Base-by-base conservation (phyloP, 2,329 filamentous ascomycete species). In the Ascochyta fabae region DNA sequence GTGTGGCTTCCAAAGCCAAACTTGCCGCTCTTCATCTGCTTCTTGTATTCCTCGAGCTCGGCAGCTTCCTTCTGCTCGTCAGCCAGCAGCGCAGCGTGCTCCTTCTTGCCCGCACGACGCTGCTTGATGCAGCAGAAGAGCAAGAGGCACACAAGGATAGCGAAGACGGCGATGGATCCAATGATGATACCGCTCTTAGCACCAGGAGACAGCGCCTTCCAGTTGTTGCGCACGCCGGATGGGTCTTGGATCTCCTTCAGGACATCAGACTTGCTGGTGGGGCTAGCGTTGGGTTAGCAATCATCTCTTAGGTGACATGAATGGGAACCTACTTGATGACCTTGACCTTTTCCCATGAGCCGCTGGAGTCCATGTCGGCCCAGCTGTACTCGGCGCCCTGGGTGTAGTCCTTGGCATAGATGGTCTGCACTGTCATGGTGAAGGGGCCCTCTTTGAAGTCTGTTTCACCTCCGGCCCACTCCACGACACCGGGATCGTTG, bases 341-440 rank as follows among this genome's bases (percentile, higher is more conserved):
- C 66, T 81, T 77, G 71, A 84, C 83, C 71, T 79, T 81, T 66
- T 87, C 66, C 79, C 80, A 89, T 48, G 76, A 78, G 47, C 89
- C 89, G 1, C 81, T 79, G 35, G 54, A 51, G 38, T 71, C 68
- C 64, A 67, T 67, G 44, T 78, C 77, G 68, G 90, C 88, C 62
- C 85, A 92, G 46, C 55, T 58, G 70, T 92, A 93, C 64, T 85
- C 83, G 64, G 85, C 85, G 42, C 78, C 80, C 0, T 86, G 85
- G 45, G 80, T 83, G 68, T 83, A 84, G 76, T 84, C 86, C 59
- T 76, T 67, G 48, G 83, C 80, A 27, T 80, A 78, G 31, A 86
- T 77, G 27, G 81, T 85, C 79, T 90, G 84, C 61, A 94, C 83
- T 57, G 84, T 86, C 90, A 93, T 93, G 65, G 82, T 86, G 78